Base-by-base conservation (phyloP, 441 rosid species). In the Erodium texanum region DNA sequence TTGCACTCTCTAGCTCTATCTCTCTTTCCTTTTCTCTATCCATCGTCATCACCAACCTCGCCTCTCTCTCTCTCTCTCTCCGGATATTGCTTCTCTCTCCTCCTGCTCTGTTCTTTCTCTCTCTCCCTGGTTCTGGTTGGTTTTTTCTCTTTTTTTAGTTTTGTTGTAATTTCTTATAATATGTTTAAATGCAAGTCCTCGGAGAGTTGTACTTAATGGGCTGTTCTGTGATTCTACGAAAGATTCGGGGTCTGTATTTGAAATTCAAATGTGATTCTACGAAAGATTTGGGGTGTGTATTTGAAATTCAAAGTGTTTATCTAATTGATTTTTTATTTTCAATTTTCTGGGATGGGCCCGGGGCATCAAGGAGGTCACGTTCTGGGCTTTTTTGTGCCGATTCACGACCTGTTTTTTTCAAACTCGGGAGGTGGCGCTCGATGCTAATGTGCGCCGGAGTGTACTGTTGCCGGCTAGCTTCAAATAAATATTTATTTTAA, bases 11-110 rank as follows among this genome's bases (percentile, higher is more conserved):
- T 5, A 95, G 95, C 88, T 90, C 98, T 23, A 89, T 78, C 82
- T 95, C 99, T 81, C 99, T 90, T 78, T 95, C 99, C 91, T 92
- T 95, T 80, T 95, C 99, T 83, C 97, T 85, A 76, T 92, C 99
- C 96, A 92, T 95, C 85, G 89, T 89, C 95, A 89, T 92, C 87
- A 79, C 82, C 66, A 52, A 22, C 66, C 66, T 52, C 73, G 52
- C 76, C 52, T 27, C 29, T 27, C 75, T 23, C 22, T 59, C 20
- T 19, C 69, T 27, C 58, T 38, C 58, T 68, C 59, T 29, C 59
- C 68, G 27, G 24, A 10, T 24, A 61, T 70, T 50, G 24, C 70
- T 65, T 59, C 63, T 59, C 27, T 59, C 63, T 23, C 63, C 63
- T 23, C 20, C 63, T 22, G 63, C n/a, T 20, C 8, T 36, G 24